Conservation (phyloP, 192 early-diverging fungal species). For the Chytriomyces sp. region DNA sequence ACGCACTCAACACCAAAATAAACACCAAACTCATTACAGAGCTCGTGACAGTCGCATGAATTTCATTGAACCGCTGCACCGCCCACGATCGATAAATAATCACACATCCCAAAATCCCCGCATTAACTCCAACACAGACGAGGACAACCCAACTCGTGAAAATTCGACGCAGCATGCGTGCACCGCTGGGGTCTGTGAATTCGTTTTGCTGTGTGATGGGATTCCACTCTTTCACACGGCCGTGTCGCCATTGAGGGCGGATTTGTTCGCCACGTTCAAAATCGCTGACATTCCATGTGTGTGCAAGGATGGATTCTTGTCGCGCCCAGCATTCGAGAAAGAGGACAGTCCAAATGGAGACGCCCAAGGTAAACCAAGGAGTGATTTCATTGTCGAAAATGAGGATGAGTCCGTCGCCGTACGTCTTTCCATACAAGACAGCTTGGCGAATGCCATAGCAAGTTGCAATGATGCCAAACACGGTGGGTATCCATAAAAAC, state of each 20-base stretch:
- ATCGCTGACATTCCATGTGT: conserved; percentile 62
- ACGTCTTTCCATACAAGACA: background rate
- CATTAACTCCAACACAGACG: conserved; percentile 30
- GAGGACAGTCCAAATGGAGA: conserved; percentile 64
- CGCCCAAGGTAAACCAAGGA: conserved; percentile 59
- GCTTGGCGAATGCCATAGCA: conserved; percentile 49
- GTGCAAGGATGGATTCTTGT: conserved; percentile 50
- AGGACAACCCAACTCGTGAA: conserved; percentile 48
- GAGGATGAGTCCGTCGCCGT: conserved; percentile 19
- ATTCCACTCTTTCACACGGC: background rate
- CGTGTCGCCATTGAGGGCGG: conserved; percentile 61
- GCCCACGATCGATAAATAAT: conserved; percentile 23
- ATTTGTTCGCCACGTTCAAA: conserved; percentile 58
- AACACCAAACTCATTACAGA: conserved; percentile 41
- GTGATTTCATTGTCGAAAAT: conserved; percentile 71
- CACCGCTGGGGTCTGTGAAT: background rate
- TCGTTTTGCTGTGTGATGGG: conserved; percentile 5
- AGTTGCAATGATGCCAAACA: conserved; percentile 55
- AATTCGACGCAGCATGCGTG: background rate
- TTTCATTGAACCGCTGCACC: background rate
- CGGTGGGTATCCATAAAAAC: conserved; percentile 59
- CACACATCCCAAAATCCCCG: background rate
- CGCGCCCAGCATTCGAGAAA: conserved; percentile 72
- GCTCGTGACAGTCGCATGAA: conserved; percentile 40
- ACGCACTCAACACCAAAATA: conserved; percentile 55